These are phyloP conservation scores for Exophiala mesophila DNA, from an alignment of 2,329 filamentous ascomycete genomes.

Conservation along the genomic window DNA sequence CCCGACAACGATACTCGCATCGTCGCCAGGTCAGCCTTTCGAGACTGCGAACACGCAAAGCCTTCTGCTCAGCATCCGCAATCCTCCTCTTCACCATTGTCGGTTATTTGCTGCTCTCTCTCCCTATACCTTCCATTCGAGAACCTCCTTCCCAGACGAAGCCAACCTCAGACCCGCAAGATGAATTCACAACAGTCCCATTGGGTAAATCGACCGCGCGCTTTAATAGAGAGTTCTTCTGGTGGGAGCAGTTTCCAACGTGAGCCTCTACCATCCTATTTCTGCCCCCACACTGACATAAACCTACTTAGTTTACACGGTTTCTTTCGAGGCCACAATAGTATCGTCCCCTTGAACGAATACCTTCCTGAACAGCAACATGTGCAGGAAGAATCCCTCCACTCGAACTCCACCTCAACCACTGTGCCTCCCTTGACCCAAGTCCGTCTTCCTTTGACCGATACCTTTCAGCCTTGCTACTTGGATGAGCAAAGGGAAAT, in stretches of 20 bases:
- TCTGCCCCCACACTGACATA: not conserved
- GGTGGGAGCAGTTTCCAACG: slow-evolving; percentile 26
- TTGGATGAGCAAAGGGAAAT: slow-evolving; percentile 18
- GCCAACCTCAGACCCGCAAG: slow-evolving; percentile 3
- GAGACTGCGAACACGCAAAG: slow-evolving; percentile 13
- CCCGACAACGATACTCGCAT: slow-evolving; percentile 11
- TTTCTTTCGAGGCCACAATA: slow-evolving; percentile 18
- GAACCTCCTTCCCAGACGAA: not conserved
- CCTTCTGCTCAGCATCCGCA: slow-evolving; percentile 14
- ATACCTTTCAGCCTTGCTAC: no score
- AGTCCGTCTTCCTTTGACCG: no score
- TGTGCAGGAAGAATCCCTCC: not conserved
- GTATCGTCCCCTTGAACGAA: slow-evolving; percentile 16
- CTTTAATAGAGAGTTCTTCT: slow-evolving; percentile 25
- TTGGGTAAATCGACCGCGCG: slow-evolving; percentile 18
- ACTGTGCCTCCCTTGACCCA: no score
- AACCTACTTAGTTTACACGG: slow-evolving; percentile 14
- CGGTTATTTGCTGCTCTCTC: slow-evolving; percentile 12
- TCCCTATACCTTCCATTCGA: not conserved
- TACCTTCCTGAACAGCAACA: slow-evolving; percentile 22
- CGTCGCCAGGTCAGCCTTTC: slow-evolving; percentile 15
- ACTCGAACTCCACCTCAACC: no score
- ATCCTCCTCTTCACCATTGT: slow-evolving; percentile 13
- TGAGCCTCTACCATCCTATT: slow-evolving; percentile 3
- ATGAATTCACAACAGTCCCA: slow-evolving; percentile 18